Conservation (phyloP, 805 yeast genomes). For the Grigorovia yakushimaensis region DNA sequence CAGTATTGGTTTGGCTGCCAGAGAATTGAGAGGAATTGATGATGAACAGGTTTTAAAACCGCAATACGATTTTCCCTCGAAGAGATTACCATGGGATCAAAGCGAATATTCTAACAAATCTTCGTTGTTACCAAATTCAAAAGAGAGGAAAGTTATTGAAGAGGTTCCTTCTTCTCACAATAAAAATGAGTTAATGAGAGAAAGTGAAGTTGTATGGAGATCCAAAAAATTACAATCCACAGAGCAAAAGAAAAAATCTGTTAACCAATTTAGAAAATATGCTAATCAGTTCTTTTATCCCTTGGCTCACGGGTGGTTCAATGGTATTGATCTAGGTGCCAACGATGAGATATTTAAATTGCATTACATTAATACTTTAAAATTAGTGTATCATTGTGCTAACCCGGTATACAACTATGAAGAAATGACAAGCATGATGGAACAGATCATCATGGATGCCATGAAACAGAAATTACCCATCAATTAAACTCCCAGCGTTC, state of each 20-base stretch:
- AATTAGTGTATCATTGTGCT: constrained; percentile 39
- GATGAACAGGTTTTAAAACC: constrained; percentile 40
- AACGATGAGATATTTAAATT: constrained; percentile 41
- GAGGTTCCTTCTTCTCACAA: constrained; percentile 1
- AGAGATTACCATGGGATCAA: constrained; percentile 25
- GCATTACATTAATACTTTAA: constrained; percentile 41
- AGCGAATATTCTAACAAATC: neutral
- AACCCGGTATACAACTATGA: constrained; percentile 35
- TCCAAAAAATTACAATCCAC: constrained; percentile 25
- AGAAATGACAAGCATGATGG: constrained; percentile 26
- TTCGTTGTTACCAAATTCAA: neutral
- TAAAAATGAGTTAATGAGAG: neutral
- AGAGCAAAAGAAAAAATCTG: neutral
- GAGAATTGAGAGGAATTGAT: constrained; percentile 57
- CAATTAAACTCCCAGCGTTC: neutral
- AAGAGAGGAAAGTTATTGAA: neutral
- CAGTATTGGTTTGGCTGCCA: constrained; percentile 57
- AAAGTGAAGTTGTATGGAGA: constrained; percentile 19
- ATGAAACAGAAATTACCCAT: constrained; percentile 15
- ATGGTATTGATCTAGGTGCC: constrained; percentile 45
- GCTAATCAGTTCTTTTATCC: constrained; percentile 44
- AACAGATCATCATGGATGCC: constrained; percentile 20
- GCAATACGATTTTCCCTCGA: constrained; percentile 27
- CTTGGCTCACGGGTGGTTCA: constrained; percentile 43
- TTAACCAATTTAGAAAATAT: constrained; percentile 29